A percentile compares a stretch with the other conserved stretches of the same genome.
These are phyloP conservation scores for Rhododendron kiyosumense DNA, from an alignment of 148 eudicot species.

Conservation along the genomic window DNA sequence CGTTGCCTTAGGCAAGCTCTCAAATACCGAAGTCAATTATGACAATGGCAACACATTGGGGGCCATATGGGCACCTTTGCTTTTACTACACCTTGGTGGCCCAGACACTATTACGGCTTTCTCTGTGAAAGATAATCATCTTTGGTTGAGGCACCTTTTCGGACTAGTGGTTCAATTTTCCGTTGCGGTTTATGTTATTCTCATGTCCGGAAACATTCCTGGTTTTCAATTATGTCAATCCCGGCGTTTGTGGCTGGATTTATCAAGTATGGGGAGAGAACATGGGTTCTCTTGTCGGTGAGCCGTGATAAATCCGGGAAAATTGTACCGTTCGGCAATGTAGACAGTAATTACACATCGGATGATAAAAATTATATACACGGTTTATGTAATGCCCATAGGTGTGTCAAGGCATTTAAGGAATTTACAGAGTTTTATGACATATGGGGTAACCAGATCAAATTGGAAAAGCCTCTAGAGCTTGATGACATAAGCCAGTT, in stretches of 20 bases:
- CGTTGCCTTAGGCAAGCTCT: not conserved
- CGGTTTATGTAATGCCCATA: not conserved
- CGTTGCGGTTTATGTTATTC: not conserved
- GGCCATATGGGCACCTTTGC: not conserved
- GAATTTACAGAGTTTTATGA: not conserved
- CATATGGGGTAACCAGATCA: fast-evolving
- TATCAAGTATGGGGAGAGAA: not conserved
- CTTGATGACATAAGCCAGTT: not conserved
- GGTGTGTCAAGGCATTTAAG: not conserved
- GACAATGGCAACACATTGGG: not conserved
- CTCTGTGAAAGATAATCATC: not conserved
- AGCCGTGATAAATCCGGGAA: not conserved
- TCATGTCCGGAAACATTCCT: not conserved
- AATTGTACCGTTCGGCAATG: not conserved
- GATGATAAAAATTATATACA: not conserved
- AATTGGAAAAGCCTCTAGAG: not conserved
- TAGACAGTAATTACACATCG: not conserved
- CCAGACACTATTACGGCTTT: not conserved
- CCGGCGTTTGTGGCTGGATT: not conserved
- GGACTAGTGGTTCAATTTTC: not conserved
- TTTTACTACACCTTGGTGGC: not conserved
- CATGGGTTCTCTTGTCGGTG: not conserved
- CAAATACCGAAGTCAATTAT: not conserved
- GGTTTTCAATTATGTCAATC: not conserved
- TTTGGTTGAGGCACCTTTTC: not conserved